These are phyloP conservation scores for Aaosphaeria pasadenensis DNA, from an alignment of 2,329 filamentous ascomycete genomes.

Conservation along the genomic window DNA sequence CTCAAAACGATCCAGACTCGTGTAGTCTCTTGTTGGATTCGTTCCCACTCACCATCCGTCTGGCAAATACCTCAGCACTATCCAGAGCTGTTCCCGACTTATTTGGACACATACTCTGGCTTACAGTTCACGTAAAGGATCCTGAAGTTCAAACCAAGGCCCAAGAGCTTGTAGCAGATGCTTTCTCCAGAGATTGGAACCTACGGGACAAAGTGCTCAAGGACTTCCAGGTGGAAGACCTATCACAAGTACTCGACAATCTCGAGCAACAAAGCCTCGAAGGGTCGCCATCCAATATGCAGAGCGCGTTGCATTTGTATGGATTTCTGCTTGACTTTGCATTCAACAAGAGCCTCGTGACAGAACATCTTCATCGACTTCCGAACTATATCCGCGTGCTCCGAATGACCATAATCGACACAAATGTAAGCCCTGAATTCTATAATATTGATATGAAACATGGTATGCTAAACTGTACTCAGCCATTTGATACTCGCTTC, in stretches of 20 bases:
- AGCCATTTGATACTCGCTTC: constrained; percentile 65
- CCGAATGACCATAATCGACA: constrained; percentile 28
- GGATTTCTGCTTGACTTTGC: constrained; percentile 30
- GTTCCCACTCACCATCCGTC: constrained; percentile 15
- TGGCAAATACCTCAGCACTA: neutral
- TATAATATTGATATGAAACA: neutral
- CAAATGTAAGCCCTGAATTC: constrained; percentile 15
- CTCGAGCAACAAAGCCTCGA: constrained; percentile 25
- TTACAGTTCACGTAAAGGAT: constrained; percentile 16
- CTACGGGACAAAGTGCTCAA: constrained; percentile 14
- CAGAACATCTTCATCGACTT: constrained; percentile 1
- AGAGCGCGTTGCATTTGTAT: constrained; percentile 28
- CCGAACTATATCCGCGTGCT: constrained; percentile 28
- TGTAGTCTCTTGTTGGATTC: constrained; percentile 15
- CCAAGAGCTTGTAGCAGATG: constrained; percentile 22
- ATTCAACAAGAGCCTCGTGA: constrained; percentile 9
- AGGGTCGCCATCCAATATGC: constrained; percentile 26
- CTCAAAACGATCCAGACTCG: constrained; percentile 4
- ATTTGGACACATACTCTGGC: constrained; percentile 14
- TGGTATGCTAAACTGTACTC: neutral
- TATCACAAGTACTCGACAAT: constrained; percentile 14
- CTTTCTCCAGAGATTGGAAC: constrained; percentile 7
- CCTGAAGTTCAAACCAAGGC: constrained; percentile 28
- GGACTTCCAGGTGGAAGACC: constrained; percentile 9
- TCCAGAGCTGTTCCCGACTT: constrained; percentile 7